phyloP scores from a whole-genome alignment of 208 protist species.

The Acanthamoeba triangularis region DNA sequence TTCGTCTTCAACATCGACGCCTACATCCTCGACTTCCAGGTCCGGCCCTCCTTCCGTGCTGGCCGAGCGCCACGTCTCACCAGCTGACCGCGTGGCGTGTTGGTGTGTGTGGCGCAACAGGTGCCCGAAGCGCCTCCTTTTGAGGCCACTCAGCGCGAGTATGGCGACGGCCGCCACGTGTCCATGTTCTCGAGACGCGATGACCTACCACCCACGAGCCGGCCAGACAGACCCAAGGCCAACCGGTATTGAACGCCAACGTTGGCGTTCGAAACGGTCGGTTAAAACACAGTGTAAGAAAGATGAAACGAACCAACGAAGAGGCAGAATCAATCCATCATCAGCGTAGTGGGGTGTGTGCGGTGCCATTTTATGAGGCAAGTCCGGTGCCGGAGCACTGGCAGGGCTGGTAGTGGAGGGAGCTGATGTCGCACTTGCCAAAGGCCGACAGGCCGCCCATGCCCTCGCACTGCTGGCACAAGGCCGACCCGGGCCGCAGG shows the following conservation, averaged over 20 bases:
- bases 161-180: not conserved
- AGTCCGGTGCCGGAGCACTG: not conserved
- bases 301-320: no score
- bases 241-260: no score
- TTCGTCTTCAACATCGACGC: not conserved
- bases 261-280: no score
- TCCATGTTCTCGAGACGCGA: not conserved
- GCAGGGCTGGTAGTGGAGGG: not conserved
- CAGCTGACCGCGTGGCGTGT: no score
- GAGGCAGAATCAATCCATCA: no score
- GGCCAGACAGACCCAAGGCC: no score
- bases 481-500: not conserved
- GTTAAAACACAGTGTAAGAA: no score
- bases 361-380: no score
- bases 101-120: not conserved
- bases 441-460: slow-evolving; percentile 6
- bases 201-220: no score
- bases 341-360: no score
- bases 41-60: no score
- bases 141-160: not conserved
- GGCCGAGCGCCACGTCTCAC: no score
- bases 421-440: slow-evolving; percentile 41
- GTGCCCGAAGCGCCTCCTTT: not conserved
- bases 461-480: not conserved
- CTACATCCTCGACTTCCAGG: not conserved